Conservation (phyloP, 345 rosid genomes). For the Linum trigynum region DNA sequence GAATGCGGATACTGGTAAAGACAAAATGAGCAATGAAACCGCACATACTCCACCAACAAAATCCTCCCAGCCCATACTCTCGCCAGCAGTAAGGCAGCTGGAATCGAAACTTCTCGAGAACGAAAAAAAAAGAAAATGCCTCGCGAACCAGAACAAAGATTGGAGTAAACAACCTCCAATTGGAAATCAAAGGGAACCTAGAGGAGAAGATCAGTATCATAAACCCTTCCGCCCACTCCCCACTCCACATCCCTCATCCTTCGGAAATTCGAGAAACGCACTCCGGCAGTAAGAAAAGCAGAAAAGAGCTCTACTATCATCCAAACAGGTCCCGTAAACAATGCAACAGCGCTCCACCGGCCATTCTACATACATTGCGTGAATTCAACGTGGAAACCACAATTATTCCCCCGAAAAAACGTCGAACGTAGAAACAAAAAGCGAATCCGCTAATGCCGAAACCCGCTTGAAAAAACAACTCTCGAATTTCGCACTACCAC, state of each 20-base stretch:
- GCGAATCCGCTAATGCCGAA: constrained; percentile 1
- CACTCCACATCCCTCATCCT: not conserved
- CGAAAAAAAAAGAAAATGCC: not conserved
- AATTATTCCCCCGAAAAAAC: constrained; percentile 1
- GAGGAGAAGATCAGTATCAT: not conserved
- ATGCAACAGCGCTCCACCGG: constrained; percentile 1
- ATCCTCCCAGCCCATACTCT: not conserved
- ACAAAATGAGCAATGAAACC: constrained; percentile 5
- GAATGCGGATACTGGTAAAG: constrained; percentile 9
- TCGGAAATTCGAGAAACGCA: not conserved
- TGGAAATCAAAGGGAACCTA: not conserved
- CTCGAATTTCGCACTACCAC: not conserved
- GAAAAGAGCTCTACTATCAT: not conserved
- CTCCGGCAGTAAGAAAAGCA: not conserved
- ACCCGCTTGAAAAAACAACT: not conserved
- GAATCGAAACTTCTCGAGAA: not conserved
- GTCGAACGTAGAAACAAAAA: constrained; percentile 12
- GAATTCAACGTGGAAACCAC: constrained; percentile 16
- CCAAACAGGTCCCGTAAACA: constrained; percentile 11
- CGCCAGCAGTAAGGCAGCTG: not conserved
- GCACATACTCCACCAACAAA: not conserved
- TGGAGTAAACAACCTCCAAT: constrained; percentile 1
- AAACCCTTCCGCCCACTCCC: not conserved
- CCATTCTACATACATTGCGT: constrained; percentile 23
- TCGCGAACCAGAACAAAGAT: not conserved